A percentile compares a stretch with the other conserved stretches of the same genome.
phyloP scores from a whole-genome alignment of 495 filamentous ascomycete species.

The Astrothelium macrocarpum region DNA sequence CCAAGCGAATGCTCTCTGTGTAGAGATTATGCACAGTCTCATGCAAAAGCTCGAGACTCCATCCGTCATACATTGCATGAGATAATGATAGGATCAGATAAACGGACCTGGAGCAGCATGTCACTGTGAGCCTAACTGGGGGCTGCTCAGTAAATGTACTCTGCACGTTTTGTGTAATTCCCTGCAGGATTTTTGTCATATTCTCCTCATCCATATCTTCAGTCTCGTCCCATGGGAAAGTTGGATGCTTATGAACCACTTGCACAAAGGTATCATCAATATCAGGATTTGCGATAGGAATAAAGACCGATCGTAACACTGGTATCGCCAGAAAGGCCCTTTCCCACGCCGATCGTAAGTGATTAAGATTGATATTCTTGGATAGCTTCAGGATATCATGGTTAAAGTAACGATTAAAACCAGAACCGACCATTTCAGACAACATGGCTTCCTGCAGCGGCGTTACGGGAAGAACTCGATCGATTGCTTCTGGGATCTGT shows the following conservation, averaged over 20 bases:
- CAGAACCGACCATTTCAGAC: constrained; percentile 58
- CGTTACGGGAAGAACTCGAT: constrained; percentile 52
- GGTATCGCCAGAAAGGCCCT: constrained; percentile 48
- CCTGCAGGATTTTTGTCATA: constrained; percentile 18
- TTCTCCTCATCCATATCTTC: not conserved
- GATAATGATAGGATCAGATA: constrained; percentile 62
- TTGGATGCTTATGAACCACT: constrained; percentile 38
- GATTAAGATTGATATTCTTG: constrained; percentile 38
- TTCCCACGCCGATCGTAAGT: constrained; percentile 51
- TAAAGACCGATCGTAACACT: constrained; percentile 67
- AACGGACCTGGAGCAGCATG: constrained; percentile 15
- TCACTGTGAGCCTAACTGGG: constrained; percentile 26
- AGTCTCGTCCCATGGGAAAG: constrained; percentile 15
- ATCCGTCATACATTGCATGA: constrained; percentile 74
- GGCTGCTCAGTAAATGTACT: not conserved
- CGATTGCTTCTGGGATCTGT: constrained; percentile 29
- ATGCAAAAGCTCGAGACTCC: constrained; percentile 58
- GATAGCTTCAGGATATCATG: constrained; percentile 55
- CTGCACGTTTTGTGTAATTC: constrained; percentile 17
- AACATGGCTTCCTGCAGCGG: constrained; percentile 79
- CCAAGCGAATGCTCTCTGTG: not conserved
- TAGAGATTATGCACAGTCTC: constrained; percentile 55
- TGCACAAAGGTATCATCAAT: constrained; percentile 53
- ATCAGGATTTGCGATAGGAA: constrained; percentile 47
- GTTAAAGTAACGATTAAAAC: constrained; percentile 67